A percentile compares a stretch with the other conserved stretches of the same genome.
Evolutionary conservation across 306 rosid species (phyloP).

Genomic region (Glycine soja): DNA sequence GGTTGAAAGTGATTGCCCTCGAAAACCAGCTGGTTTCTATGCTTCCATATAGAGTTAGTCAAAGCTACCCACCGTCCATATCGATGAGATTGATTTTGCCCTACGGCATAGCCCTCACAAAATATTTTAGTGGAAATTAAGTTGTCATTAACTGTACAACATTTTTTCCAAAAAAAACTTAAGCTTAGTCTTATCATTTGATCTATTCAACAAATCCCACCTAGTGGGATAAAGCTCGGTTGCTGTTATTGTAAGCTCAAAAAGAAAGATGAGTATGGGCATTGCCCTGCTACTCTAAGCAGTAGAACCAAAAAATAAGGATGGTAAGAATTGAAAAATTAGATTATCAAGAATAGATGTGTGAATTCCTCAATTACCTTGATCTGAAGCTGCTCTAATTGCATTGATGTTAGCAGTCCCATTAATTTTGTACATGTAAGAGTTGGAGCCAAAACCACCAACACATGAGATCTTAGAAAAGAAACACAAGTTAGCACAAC

Average conservation of each 20-base stretch:
- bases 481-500: constrained; percentile 53
- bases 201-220: constrained; percentile 21
- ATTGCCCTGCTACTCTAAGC: constrained; percentile 2
- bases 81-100: too few species aligned
- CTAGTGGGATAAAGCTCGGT: neutral
- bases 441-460: constrained; percentile 97
- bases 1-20: too few species aligned
- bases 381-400: constrained; percentile 85
- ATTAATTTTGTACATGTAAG: constrained; percentile 92
- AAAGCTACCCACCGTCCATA: too few species aligned
- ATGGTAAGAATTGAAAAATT: constrained; percentile 30
- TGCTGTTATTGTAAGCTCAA: neutral
- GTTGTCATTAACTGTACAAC: neutral
- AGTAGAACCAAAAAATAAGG: constrained; percentile 32
- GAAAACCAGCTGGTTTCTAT: too few species aligned
- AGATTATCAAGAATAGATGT: constrained; percentile 9
- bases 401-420: constrained; percentile 99
- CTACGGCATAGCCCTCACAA: too few species aligned
- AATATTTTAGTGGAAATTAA: constrained; percentile 1
- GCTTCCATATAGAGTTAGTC: too few species aligned
- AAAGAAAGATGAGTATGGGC: constrained; percentile 2
- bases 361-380: constrained; percentile 62
- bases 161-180: neutral
- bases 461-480: constrained; percentile 84
- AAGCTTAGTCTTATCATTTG: constrained; percentile 11